Evolutionary conservation across 129 eudicot species (phyloP), one percentile per base, ranked within the genome.

Genomic region (Ambrosia artemisiifolia): DNA sequence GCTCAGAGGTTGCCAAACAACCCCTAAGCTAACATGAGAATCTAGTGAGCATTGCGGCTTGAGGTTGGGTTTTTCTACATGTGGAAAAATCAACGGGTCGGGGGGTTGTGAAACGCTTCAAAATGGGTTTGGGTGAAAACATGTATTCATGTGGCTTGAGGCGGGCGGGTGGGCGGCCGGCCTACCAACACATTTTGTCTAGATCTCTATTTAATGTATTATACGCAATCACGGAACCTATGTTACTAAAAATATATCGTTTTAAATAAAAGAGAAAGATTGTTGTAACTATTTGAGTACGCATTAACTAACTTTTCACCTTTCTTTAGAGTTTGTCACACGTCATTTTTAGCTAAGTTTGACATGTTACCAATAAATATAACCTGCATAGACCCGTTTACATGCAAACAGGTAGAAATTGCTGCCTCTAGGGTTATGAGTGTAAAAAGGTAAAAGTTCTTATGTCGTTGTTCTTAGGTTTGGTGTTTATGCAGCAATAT

Each of bases 401-500:
- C 43, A 16, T 33, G 6, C 43, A 35, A 35, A 33, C 44, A 14
- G 13, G 46, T 34, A 7, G 46, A 32, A 61, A 34, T 33, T 5
- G 62, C 11, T 42, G 12, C 66, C 35, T 18, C 40, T 50, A 73
- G 50, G 69, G 71, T 47, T 54, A n/a, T 43, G 16, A 49, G 42
- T n/a, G 68, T 48, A 44, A 53, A 63, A 59, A 48, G 20, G 49
- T 50, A 50, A 43, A 46, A 55, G 38, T 57, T 74, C 71, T 77
- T 50, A 65, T 78, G 55, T 78, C 66, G 51, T 51, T 74, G 67
- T 81, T 72, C 79, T 79, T 79, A 82, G 83, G 69, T 67, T 80
- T 80, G 75, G 70, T 83, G 65, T 87, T 87, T 75, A 67, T 78
- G 88, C 90, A 85, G 95, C 86, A 77, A 74, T 18, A 67, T 78